Evolutionary conservation across 2,329 filamentous ascomycete species (phyloP).

Genomic region (Phyllosticta citribraziliensis): DNA sequence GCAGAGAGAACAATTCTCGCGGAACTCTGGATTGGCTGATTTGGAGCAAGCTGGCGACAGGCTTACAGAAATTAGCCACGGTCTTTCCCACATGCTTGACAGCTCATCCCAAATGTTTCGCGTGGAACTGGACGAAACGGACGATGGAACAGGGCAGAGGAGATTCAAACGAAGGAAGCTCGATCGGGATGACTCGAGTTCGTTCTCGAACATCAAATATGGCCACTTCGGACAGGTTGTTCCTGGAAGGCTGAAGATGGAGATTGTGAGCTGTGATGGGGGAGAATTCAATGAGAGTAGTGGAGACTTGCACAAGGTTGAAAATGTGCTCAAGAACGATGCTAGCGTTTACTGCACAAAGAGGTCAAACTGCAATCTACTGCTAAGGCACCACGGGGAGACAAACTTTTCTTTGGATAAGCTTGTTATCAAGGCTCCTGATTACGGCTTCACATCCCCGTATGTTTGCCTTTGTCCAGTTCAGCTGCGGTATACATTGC

Average conservation of each 20-base stretch:
- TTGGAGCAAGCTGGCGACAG: slow-evolving; percentile 13
- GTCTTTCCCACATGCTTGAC: slow-evolving; percentile 6
- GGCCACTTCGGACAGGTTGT: slow-evolving; percentile 83
- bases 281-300: slow-evolving; percentile 52
- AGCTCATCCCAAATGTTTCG: slow-evolving; percentile 4
- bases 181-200: slow-evolving; percentile 23
- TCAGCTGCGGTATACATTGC: slow-evolving; percentile 20
- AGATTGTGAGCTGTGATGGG: slow-evolving; percentile 82
- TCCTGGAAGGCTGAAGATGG: slow-evolving; percentile 70
- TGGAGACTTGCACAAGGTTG: slow-evolving; percentile 36
- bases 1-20: slow-evolving; percentile 18
- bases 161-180: slow-evolving; percentile 30
- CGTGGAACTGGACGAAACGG: neutral
- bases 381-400: slow-evolving; percentile 70
- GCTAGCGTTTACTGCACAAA: slow-evolving; percentile 83
- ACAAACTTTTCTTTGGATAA: slow-evolving; percentile 77
- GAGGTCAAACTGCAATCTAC: slow-evolving; percentile 75
- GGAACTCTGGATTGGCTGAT: slow-evolving; percentile 5
- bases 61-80: slow-evolving; percentile 12
- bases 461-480: slow-evolving; percentile 41
- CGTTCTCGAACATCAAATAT: slow-evolving; percentile 54
- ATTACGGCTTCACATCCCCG: slow-evolving; percentile 74
- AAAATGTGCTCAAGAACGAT: slow-evolving; percentile 78
- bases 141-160: neutral
- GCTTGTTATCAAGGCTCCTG: slow-evolving; percentile 78